These are phyloP conservation scores for Backusella mclennaniae DNA, from an alignment of 192 early-diverging fungal species.

Conservation along the genomic window DNA sequence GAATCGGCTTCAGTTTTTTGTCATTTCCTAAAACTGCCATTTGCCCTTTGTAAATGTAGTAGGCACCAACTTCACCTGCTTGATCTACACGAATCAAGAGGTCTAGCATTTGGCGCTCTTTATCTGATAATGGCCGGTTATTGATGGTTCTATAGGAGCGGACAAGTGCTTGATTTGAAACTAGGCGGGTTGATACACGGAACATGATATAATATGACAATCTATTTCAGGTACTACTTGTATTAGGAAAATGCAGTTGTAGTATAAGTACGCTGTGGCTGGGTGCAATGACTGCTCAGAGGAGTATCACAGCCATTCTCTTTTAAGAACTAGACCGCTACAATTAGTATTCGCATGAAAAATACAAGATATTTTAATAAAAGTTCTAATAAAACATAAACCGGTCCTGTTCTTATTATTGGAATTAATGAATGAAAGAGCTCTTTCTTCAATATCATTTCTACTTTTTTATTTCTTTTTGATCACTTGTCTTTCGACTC, in stretches of 20 bases:
- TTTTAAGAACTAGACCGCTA: neutral
- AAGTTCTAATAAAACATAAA: neutral
- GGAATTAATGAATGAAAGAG: too few species aligned
- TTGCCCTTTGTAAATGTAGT: slow-evolving; percentile 96
- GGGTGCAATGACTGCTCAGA: neutral
- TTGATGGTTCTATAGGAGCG: neutral
- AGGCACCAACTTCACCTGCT: slow-evolving; percentile 94
- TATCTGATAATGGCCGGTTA: slow-evolving; percentile 34
- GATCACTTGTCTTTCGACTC: too few species aligned
- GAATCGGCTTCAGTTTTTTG: slow-evolving; percentile 62
- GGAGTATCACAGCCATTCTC: neutral
- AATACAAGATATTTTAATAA: neutral
- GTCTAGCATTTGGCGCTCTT: slow-evolving; percentile 60
- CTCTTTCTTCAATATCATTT: too few species aligned
- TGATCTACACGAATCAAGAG: slow-evolving; percentile 95
- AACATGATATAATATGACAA: neutral
- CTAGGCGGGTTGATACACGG: neutral
- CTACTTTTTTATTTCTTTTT: too few species aligned
- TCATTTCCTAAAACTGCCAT: slow-evolving; percentile 73
- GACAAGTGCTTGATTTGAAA: neutral
- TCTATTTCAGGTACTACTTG: too few species aligned
- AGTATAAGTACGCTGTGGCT: neutral
- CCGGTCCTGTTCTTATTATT: too few species aligned
- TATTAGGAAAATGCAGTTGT: neutral
- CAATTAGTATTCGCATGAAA: neutral